Evolutionary conservation across 2,329 filamentous ascomycete species (phyloP).

Genomic region (Aspergillus intermedius): DNA sequence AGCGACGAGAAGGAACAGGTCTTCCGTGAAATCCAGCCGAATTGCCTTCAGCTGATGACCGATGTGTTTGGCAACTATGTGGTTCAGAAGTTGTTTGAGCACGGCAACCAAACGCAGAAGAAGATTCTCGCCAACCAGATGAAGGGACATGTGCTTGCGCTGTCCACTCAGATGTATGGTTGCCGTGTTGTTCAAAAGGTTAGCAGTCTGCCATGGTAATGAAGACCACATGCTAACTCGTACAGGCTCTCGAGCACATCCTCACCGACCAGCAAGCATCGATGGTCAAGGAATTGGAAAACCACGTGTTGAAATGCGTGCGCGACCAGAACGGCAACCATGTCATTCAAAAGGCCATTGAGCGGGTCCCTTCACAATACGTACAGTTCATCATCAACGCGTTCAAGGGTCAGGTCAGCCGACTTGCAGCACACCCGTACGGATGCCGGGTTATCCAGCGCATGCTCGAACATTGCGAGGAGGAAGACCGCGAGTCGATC

Average conservation of each 20-base stretch:
- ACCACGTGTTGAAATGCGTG: conserved; percentile 68
- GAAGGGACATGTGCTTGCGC: conserved; percentile 71
- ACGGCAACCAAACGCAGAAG: conserved; percentile 91
- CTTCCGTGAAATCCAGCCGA: conserved; percentile 78
- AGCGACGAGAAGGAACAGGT: conserved; percentile 92
- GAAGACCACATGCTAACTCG: conserved; percentile 16
- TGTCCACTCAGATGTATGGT: conserved; percentile 85
- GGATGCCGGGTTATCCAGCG: conserved; percentile 91
- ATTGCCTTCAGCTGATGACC: conserved; percentile 83
- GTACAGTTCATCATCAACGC: conserved; percentile 80
- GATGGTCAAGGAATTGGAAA: conserved; percentile 75
- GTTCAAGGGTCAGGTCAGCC: conserved; percentile 67
- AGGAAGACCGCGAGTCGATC: conserved; percentile 63
- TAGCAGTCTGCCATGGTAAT: conserved; percentile 13
- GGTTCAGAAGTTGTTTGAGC: conserved; percentile 95
- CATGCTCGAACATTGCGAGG: conserved; percentile 75
- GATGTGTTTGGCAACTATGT: conserved; percentile 98
- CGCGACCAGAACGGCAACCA: conserved; percentile 92
- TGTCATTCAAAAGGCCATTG: conserved; percentile 89
- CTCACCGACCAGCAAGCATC: conserved; percentile 84
- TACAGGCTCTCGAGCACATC: conserved; percentile 76
- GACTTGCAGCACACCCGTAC: conserved; percentile 71
- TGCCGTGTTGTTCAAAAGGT: conserved; percentile 96
- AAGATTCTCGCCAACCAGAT: conserved; percentile 77
- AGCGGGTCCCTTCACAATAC: conserved; percentile 67